A percentile compares a stretch with the other conserved stretches of the same genome.
Conservation (phyloP, 2,329 filamentous ascomycete species). For the Fusarium nurragi region DNA sequence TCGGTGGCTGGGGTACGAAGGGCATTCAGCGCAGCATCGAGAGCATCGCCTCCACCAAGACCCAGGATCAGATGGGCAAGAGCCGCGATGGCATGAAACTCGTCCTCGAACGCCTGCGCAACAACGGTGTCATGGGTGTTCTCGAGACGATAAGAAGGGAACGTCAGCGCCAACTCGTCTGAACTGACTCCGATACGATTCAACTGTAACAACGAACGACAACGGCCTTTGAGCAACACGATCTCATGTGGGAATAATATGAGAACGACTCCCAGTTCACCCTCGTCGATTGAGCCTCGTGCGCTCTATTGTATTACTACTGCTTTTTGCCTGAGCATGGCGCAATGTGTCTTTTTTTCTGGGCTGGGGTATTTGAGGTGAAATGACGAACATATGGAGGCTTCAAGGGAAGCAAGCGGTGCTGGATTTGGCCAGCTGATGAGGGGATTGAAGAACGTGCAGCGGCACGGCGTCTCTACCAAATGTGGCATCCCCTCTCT, state of each 20-base stretch:
- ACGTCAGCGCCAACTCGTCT: conserved; percentile 49
- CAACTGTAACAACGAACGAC: conserved; percentile 42
- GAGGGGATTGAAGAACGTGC: conserved; percentile 36
- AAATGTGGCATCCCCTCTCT: conserved; percentile 54
- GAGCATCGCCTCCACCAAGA: conserved; percentile 78
- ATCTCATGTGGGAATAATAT: conserved; percentile 16
- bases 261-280: conserved; percentile 11
- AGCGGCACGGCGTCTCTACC: conserved; percentile 42
- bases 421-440: conserved; percentile 18
- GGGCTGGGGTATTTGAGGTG: conserved; percentile 29
- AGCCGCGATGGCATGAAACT: conserved; percentile 85
- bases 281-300: conserved; percentile 26
- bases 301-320: conserved; percentile 48
- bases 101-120: conserved; percentile 75
- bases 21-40: conserved; percentile 84
- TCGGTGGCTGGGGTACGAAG: conserved; percentile 70
- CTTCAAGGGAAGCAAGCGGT: conserved; percentile 9
- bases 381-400: conserved; percentile 18
- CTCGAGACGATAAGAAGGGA: conserved; percentile 63
- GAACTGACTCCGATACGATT: conserved; percentile 29
- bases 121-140: conserved; percentile 66
- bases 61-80: conserved; percentile 80
- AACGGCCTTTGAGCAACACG: conserved; percentile 34
- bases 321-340: conserved; percentile 48
- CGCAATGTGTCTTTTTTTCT: conserved; percentile 47